Evolutionary conservation across 2,329 filamentous ascomycete genomes (phyloP).

Genomic region (Colletotrichum sp.): DNA sequence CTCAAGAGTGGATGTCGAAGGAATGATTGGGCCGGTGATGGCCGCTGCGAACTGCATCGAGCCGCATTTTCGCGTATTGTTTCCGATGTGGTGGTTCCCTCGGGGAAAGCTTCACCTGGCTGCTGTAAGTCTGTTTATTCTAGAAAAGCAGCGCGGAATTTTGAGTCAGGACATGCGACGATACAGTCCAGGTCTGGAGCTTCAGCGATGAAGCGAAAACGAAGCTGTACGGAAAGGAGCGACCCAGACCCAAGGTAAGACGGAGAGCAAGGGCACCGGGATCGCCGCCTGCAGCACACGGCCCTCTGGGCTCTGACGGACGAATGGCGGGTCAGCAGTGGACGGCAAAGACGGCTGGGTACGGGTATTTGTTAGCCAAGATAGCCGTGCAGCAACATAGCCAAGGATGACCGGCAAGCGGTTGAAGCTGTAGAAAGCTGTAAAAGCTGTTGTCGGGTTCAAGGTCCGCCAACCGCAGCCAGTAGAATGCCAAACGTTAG

Average conservation of each 20-base stretch:
- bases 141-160: background rate
- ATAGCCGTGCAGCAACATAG: background rate
- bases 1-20: background rate
- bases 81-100: background rate
- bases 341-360: slow-evolving; percentile 13
- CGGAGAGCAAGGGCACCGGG: background rate
- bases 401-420: background rate
- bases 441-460: background rate
- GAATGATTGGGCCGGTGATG: background rate
- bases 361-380: slow-evolving; percentile 8
- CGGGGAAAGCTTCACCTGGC: background rate
- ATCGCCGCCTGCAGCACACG: slow-evolving; percentile 1
- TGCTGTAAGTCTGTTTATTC: background rate
- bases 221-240: background rate
- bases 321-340: background rate
- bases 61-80: background rate
- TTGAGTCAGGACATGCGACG: slow-evolving; percentile 8
- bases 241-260: background rate
- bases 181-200: background rate
- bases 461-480: background rate
- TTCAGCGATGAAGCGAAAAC: background rate
- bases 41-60: background rate
- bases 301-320: background rate
- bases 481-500: background rate
- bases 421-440: background rate